A percentile compares a stretch with the other conserved stretches of the same genome.
These are phyloP conservation scores for Penicillium fimorum DNA, from an alignment of 495 filamentous ascomycete genomes.

Conservation along the genomic window DNA sequence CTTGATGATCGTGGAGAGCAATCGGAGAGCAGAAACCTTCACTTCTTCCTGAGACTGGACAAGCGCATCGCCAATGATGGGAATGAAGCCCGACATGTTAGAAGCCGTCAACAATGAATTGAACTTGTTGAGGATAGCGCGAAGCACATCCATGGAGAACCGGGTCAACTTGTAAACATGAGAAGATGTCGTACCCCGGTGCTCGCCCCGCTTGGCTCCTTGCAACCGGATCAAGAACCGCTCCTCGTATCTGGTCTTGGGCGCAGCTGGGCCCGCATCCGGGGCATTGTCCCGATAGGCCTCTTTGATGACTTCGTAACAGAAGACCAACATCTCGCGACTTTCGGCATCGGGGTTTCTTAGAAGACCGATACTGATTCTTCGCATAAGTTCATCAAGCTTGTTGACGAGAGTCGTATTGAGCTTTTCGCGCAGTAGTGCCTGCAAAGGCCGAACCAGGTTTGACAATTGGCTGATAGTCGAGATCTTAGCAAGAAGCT, in stretches of 20 bases:
- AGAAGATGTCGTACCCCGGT: conserved; percentile 64
- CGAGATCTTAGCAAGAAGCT: conserved; percentile 77
- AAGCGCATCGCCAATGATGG: conserved; percentile 82
- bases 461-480: conserved; percentile 70
- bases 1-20: conserved; percentile 81
- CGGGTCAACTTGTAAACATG: conserved; percentile 79
- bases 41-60: conserved; percentile 84
- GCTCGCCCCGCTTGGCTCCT: conserved; percentile 64
- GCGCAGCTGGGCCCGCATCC: conserved; percentile 35
- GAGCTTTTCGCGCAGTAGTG: conserved; percentile 77
- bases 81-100: conserved; percentile 81
- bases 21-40: conserved; percentile 75
- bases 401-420: conserved; percentile 76
- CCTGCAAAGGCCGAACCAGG: conserved; percentile 72
- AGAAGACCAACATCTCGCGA: conserved; percentile 82
- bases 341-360: conserved; percentile 73
- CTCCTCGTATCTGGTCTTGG: conserved; percentile 58
- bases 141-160: conserved; percentile 83
- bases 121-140: conserved; percentile 76
- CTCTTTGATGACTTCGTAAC: conserved; percentile 87
- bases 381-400: conserved; percentile 82
- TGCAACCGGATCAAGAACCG: conserved; percentile 75
- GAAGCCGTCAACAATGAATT: conserved; percentile 70
- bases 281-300: conserved; percentile 59
- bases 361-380: conserved; percentile 78